Evolutionary conservation across 148 eudicot species (phyloP).

Genomic region (Rhododendron mucronatum): DNA sequence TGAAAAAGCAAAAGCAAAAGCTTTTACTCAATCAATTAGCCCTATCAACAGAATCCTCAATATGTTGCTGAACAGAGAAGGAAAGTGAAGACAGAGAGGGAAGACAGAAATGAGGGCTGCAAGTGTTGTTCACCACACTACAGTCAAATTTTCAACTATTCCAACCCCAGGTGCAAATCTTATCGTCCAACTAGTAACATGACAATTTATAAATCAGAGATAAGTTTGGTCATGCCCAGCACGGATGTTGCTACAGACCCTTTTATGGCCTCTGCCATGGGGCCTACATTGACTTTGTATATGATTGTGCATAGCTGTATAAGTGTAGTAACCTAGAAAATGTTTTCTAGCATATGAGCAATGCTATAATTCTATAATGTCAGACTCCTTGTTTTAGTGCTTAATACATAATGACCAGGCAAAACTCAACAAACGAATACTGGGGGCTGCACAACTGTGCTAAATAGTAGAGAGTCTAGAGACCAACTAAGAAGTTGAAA

Average conservation of each 20-base stretch:
- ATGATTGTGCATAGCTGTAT: neutral
- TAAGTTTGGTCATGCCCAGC: neutral
- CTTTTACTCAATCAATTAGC: neutral
- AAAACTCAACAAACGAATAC: neutral
- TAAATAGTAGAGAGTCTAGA: neutral
- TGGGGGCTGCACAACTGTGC: neutral
- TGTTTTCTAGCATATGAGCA: neutral
- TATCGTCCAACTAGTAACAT: neutral
- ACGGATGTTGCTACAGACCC: neutral
- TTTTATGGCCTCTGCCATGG: neutral
- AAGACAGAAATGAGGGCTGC: neutral
- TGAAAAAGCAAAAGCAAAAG: neutral
- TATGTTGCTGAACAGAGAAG: slow-evolving; percentile 1
- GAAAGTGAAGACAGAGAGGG: neutral
- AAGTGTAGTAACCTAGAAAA: neutral
- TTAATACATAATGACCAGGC: neutral
- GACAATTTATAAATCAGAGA: neutral
- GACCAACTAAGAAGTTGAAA: neutral
- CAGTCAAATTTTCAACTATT: neutral
- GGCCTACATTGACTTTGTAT: neutral
- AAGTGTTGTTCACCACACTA: neutral
- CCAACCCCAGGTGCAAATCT: neutral
- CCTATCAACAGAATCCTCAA: neutral
- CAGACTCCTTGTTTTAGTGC: neutral
- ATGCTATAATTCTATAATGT: neutral